A percentile compares a stretch with the other conserved stretches of the same genome.
These are phyloP conservation scores for Penicillium desertorum DNA, from an alignment of 495 filamentous ascomycete species.

Conservation along the genomic window DNA sequence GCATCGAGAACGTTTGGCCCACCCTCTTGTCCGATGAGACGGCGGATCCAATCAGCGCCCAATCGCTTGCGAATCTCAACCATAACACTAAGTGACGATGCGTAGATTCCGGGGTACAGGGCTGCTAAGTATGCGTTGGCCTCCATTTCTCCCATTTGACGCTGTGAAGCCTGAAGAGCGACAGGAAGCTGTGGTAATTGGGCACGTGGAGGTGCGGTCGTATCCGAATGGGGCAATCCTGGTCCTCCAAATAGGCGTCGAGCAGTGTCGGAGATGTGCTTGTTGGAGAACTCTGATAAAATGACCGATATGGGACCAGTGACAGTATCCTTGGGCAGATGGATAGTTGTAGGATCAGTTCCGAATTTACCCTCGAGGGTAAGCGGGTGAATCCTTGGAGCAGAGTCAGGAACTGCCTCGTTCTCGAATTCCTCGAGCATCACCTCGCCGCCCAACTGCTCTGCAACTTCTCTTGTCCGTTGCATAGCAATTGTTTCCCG, in stretches of 20 bases:
- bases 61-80: conserved; percentile 84
- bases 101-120: conserved; percentile 78
- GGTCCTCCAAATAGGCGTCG: conserved; percentile 70
- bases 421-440: conserved; percentile 48
- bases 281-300: conserved; percentile 63
- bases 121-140: conserved; percentile 79
- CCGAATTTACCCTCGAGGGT: conserved; percentile 63
- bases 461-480: conserved; percentile 46
- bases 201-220: conserved; percentile 50
- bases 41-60: conserved; percentile 74
- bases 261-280: conserved; percentile 70
- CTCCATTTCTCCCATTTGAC: conserved; percentile 78
- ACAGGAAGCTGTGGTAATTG: conserved; percentile 65
- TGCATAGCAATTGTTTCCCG: conserved; percentile 37
- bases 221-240: conserved; percentile 69
- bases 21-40: conserved; percentile 62
- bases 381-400: conserved; percentile 58
- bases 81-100: conserved; percentile 67
- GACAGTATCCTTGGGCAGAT: conserved; percentile 63
- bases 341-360: conserved; percentile 68
- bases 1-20: conserved; percentile 82
- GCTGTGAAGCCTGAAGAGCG: conserved; percentile 65
- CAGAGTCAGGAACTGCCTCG: conserved; percentile 49
- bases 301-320: conserved; percentile 65
- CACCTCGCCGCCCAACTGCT: conserved; percentile 49